Conservation (phyloP, 1,139 yeast genomes). For the Zygoascus meyerae region DNA sequence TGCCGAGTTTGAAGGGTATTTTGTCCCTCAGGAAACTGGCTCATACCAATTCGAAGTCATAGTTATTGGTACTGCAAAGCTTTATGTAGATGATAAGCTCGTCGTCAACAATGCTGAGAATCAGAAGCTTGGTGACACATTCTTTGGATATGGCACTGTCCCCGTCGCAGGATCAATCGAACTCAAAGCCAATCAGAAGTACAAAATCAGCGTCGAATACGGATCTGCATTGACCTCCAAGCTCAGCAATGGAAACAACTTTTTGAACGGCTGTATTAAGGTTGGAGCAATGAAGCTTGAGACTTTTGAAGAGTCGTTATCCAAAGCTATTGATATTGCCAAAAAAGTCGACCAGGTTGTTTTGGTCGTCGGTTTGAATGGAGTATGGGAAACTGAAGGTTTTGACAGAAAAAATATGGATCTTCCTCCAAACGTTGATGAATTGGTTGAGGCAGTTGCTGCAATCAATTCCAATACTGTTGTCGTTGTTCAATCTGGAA, state of each 20-base stretch:
- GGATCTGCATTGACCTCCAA: conserved; percentile 40
- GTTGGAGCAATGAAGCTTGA: conserved; percentile 17
- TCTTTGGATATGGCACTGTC: conserved; percentile 48
- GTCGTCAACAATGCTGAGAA: conserved; percentile 52
- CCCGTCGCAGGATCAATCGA: conserved; percentile 41
- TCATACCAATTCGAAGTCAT: conserved; percentile 49
- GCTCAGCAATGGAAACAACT: neutral
- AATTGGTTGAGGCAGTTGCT: conserved; percentile 42
- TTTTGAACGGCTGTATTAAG: conserved; percentile 22
- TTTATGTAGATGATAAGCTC: conserved; percentile 47
- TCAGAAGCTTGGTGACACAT: conserved; percentile 47
- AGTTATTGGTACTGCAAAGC: conserved; percentile 48
- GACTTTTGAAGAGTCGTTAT: conserved; percentile 31
- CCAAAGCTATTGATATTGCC: conserved; percentile 41
- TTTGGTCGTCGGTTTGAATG: conserved; percentile 41
- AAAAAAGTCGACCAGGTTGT: conserved; percentile 45
- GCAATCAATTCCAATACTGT: conserved; percentile 48
- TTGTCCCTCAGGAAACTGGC: conserved; percentile 43
- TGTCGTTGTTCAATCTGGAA: conserved; percentile 55
- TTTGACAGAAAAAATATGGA: conserved; percentile 42
- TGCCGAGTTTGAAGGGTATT: conserved; percentile 44
- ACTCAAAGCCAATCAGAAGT: conserved; percentile 41
- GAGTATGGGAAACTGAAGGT: conserved; percentile 51
- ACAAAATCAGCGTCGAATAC: conserved; percentile 44
- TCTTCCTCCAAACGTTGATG: conserved; percentile 47